Evolutionary conservation across 345 rosid genomes (phyloP).

Genomic region (Gossypioides kirkii): DNA sequence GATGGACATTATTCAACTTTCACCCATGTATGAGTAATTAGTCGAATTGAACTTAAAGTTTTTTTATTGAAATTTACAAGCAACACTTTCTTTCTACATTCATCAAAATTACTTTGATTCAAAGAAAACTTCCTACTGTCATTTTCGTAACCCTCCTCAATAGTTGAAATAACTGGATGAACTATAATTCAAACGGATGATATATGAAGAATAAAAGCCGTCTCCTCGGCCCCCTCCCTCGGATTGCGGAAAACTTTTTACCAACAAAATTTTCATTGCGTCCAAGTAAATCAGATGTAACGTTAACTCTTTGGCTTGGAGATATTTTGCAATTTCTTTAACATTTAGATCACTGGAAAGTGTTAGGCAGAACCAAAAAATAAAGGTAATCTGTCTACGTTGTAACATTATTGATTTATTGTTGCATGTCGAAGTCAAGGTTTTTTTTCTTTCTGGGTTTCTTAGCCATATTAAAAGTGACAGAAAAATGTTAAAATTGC

Average conservation of each 20-base stretch:
- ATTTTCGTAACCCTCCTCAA: neutral
- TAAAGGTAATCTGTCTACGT: neutral
- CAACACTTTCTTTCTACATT: neutral
- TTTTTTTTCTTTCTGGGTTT: too few species aligned
- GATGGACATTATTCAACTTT: neutral
- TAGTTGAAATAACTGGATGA: too few species aligned
- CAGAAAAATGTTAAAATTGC: neutral
- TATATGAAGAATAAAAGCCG: too few species aligned
- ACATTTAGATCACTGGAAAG: neutral
- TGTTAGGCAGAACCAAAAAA: neutral
- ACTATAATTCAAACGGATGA: too few species aligned
- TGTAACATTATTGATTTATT: neutral
- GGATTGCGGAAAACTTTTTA: neutral
- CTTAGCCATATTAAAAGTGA: too few species aligned
- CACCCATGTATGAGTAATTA: too few species aligned
- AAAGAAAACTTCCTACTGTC: neutral
- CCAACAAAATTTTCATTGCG: neutral
- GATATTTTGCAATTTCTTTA: neutral
- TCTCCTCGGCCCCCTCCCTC: neutral
- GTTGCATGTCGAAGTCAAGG: slow-evolving; percentile 1
- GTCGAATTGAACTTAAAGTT: too few species aligned
- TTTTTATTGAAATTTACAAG: neutral
- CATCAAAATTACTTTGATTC: too few species aligned
- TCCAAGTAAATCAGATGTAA: neutral
- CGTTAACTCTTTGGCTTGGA: neutral